These are phyloP conservation scores for Geotrichum cucujoidarum DNA, from an alignment of 1,139 yeast genomes.

Conservation along the genomic window DNA sequence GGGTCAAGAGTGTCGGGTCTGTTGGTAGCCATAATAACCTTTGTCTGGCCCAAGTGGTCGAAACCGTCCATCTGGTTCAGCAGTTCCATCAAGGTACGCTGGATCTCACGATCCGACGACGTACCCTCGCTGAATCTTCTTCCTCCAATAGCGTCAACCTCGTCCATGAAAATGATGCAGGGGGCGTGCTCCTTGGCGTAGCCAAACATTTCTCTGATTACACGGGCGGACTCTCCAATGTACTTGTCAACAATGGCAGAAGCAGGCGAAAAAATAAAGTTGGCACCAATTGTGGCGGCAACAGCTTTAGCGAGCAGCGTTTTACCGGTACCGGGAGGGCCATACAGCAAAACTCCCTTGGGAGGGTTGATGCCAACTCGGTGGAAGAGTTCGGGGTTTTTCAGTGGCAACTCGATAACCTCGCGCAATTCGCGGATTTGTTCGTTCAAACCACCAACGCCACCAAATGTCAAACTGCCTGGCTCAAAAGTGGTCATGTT, in stretches of 20 bases:
- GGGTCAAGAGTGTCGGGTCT: constrained; percentile 98
- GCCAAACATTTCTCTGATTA: constrained; percentile 97
- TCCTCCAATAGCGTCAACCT: constrained; percentile 98
- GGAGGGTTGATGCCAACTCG: constrained; percentile 98
- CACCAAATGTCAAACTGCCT: constrained; percentile 89
- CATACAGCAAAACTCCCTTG: constrained; percentile 92
- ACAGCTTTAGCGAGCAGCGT: constrained; percentile 95
- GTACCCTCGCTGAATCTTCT: constrained; percentile 98
- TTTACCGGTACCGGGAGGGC: constrained; percentile 99
- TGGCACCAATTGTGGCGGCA: constrained; percentile 97
- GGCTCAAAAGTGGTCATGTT: constrained; percentile 98
- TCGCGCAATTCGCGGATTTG: constrained; percentile 96
- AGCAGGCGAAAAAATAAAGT: constrained; percentile 95
- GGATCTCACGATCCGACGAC: constrained; percentile 97
- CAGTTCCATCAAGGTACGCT: constrained; percentile 96
- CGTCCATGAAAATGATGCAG: constrained; percentile 98
- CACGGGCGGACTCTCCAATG: constrained; percentile 95
- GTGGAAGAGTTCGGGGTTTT: constrained; percentile 91
- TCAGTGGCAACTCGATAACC: constrained; percentile 93
- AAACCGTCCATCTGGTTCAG: constrained; percentile 99
- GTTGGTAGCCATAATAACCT: constrained; percentile 98
- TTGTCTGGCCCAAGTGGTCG: constrained; percentile 94
- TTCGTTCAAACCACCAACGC: constrained; percentile 95
- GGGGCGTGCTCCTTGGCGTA: constrained; percentile 98
- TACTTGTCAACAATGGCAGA: constrained; percentile 97